Percentiles rank a stretch among this genome's conserved stretches.
Conservation (phyloP, 306 rosid genomes). For the Fagus sylvatica region DNA sequence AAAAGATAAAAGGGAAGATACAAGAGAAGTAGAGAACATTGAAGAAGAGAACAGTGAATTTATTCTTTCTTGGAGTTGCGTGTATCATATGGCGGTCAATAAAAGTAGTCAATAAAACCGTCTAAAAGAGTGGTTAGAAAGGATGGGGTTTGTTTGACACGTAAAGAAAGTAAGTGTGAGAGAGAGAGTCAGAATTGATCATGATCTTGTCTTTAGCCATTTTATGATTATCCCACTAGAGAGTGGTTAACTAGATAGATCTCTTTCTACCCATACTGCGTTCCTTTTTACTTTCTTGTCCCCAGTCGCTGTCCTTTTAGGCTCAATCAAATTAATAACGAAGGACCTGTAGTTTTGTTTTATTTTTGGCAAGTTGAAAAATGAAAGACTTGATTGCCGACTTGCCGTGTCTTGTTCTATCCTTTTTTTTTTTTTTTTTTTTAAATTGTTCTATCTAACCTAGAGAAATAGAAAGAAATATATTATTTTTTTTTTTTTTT, state of each 20-base stretch:
- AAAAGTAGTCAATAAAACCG: constrained; percentile 1
- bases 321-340: neutral
- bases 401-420: neutral
- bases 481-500: neutral
- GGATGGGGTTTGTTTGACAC: neutral
- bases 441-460: no score
- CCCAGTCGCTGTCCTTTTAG: neutral
- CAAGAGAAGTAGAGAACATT: neutral
- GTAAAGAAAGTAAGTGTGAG: neutral
- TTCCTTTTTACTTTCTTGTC: neutral
- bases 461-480: neutral
- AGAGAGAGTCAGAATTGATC: neutral
- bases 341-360: neutral
- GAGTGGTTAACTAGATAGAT: neutral
- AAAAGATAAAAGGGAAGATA: neutral
- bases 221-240: neutral
- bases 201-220: neutral
- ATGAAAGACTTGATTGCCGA: no score
- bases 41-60: neutral
- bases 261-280: neutral
- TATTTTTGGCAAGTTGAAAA: no score
- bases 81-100: neutral
- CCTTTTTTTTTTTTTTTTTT: no score
- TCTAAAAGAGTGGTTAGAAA: constrained; percentile 3
- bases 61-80: neutral